A percentile compares a stretch with the other conserved stretches of the same genome.
Conservation (phyloP, 2,329 filamentous ascomycete species). For the Aspergillus jensenii region DNA sequence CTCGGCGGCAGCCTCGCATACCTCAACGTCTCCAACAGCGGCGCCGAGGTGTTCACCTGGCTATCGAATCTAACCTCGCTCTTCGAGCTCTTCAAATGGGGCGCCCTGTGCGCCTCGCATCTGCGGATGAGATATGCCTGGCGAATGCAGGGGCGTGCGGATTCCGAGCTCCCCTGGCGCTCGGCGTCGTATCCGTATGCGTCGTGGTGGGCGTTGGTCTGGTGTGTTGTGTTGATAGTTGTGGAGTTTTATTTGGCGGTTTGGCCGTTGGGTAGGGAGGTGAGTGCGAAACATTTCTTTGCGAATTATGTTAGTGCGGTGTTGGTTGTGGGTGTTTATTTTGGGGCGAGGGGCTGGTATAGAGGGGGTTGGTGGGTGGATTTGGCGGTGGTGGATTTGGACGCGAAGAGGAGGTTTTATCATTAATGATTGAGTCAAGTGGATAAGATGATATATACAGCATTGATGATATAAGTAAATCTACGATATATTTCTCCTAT, state of each 20-base stretch:
- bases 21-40: slow-evolving; percentile 44
- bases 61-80: slow-evolving; percentile 49
- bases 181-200: slow-evolving; percentile 45
- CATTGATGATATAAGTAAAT: too few species aligned
- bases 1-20: slow-evolving; percentile 62
- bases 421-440: neutral
- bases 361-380: slow-evolving; percentile 36
- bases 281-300: slow-evolving; percentile 45
- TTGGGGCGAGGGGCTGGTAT: slow-evolving; percentile 42
- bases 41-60: slow-evolving; percentile 48
- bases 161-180: slow-evolving; percentile 42
- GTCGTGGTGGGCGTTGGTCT: slow-evolving; percentile 45
- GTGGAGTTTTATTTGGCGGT: slow-evolving; percentile 50
- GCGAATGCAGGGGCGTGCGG: slow-evolving; percentile 38
- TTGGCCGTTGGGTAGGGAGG: slow-evolving; percentile 39
- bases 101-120: slow-evolving; percentile 45
- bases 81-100: slow-evolving; percentile 47
- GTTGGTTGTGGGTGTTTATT: slow-evolving; percentile 34
- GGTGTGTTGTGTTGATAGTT: slow-evolving; percentile 46
- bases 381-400: slow-evolving; percentile 32
- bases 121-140: slow-evolving; percentile 45
- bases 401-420: slow-evolving; percentile 18
- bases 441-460: too few species aligned
- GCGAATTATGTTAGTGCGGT: slow-evolving; percentile 47
- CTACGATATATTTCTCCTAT: neutral